Conservation (phyloP, 805 yeast species). For the Scheffersomyces lignosus region DNA sequence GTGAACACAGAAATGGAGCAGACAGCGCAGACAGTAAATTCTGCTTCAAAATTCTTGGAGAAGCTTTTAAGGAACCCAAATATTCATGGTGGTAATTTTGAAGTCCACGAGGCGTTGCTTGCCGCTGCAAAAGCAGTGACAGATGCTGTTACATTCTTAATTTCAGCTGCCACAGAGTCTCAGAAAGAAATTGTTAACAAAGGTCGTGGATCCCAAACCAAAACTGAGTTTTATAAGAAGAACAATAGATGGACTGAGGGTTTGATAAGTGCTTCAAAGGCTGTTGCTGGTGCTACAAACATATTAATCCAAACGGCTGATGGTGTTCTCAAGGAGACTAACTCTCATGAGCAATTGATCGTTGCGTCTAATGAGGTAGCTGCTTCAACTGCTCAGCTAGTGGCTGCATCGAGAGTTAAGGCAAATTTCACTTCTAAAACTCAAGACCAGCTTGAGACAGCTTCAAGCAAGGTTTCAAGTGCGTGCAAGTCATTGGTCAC, state of each 20-base stretch:
- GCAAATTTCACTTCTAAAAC: slow-evolving; percentile 74
- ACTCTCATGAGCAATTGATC: slow-evolving; percentile 77
- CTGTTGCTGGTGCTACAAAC: slow-evolving; percentile 82
- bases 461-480: slow-evolving; percentile 66
- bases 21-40: slow-evolving; percentile 68
- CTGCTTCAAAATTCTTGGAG: slow-evolving; percentile 62
- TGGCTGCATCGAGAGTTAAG: slow-evolving; percentile 87
- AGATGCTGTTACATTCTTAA: slow-evolving; percentile 69
- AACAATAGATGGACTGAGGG: slow-evolving; percentile 95
- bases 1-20: slow-evolving; percentile 73
- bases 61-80: slow-evolving; percentile 53
- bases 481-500: slow-evolving; percentile 74
- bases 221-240: slow-evolving; percentile 78
- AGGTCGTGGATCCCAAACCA: slow-evolving; percentile 63
- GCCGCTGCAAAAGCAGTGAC: slow-evolving; percentile 80
- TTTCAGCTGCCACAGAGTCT: slow-evolving; percentile 74
- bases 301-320: slow-evolving; percentile 84
- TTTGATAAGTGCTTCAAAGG: slow-evolving; percentile 81
- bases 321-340: slow-evolving; percentile 65
- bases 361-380: slow-evolving; percentile 92
- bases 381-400: slow-evolving; percentile 88
- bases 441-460: slow-evolving; percentile 69
- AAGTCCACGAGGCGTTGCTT: slow-evolving; percentile 74
- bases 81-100: slow-evolving; percentile 56
- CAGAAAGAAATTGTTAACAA: slow-evolving; percentile 78